Conservation (phyloP, 495 filamentous ascomycete species). For the Talaromyces proteolyticus region DNA sequence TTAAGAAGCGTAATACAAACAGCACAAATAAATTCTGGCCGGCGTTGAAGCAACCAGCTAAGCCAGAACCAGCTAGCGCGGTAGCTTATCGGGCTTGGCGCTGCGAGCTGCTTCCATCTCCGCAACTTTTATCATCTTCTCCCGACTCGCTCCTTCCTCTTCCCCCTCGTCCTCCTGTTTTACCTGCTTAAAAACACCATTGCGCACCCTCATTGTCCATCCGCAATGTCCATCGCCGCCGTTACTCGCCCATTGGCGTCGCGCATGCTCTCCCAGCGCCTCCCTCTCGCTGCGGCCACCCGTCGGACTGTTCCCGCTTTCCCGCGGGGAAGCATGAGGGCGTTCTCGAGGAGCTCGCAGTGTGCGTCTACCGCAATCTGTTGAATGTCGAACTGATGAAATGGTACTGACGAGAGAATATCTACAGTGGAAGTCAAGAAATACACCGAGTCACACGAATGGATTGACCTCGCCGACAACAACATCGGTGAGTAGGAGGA, state of each 20-base stretch:
- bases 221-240: conserved; percentile 36
- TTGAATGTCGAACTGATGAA: background rate
- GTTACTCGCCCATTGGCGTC: conserved; percentile 37
- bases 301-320: conserved; percentile 37
- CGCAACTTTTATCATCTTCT: conserved; percentile 11
- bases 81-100: background rate
- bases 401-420: background rate
- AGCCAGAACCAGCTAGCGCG: no score
- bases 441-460: conserved; percentile 97
- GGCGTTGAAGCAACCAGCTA: no score
- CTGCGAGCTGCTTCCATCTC: background rate
- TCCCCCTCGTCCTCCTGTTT: conserved; percentile 11
- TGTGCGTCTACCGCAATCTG: conserved; percentile 23
- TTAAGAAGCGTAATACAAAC: no score
- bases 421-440: conserved; percentile 57
- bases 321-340: conserved; percentile 43
- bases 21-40: no score
- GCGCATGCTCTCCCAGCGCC: conserved; percentile 37
- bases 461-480: conserved; percentile 80
- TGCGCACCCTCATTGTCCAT: no score
- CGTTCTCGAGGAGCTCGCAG: conserved; percentile 42
- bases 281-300: conserved; percentile 22
- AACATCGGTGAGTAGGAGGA: conserved; percentile 36
- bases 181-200: conserved; percentile 10
- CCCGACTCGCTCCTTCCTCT: conserved; percentile 12